Evolutionary conservation across 1,139 yeast species (phyloP), one percentile per base, ranked within the genome.

Genomic region (Nadsonia commutata): DNA sequence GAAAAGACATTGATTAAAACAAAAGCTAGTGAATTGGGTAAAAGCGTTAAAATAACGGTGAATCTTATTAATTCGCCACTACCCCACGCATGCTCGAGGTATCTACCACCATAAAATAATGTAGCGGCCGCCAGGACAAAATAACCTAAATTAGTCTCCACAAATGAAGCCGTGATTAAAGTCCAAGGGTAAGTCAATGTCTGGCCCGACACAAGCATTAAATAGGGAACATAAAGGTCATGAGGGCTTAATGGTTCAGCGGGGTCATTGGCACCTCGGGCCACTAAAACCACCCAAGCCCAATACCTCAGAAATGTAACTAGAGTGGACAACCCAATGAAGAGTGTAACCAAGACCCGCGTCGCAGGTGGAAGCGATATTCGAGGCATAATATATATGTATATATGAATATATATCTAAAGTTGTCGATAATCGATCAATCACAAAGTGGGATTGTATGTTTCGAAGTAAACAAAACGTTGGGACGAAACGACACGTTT

Each of bases 111-210:
- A 41, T 75, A 64, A 39, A 67, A 66, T 44, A 83, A 59, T 9
- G 80, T 66, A 1, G 66, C 50, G 5, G 70, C 55, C 1, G 84
- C 73, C 3, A 74, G 47, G 4, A 72, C 11, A 46, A 76, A 71
- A 37, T 74, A 68, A 48, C 77, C 52, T 1, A 79, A 44, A 18
- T 76, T 64, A 22, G 72, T 70, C 56, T 85, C 95, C 2, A 84
- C 77, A 58, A 83, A 81, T 17, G 83, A 71, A 0, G 93, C 70
- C 2, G 83, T 72, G 31, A 77, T 54, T n/a, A 84, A 52, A 1
- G 83, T 83, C 88, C 94, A 81, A 3, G 95, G 94, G 49, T 75
- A 71, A 46, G 63, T 63, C 3, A 79, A 56, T 0, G 82, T 71
- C 43, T 69, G 65, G 19, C 70, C 64, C 3, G 95, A 95, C 4